These are phyloP conservation scores for Phaeotremella fagi DNA, from an alignment of 768 basidiomycete genomes.

Conservation along the genomic window DNA sequence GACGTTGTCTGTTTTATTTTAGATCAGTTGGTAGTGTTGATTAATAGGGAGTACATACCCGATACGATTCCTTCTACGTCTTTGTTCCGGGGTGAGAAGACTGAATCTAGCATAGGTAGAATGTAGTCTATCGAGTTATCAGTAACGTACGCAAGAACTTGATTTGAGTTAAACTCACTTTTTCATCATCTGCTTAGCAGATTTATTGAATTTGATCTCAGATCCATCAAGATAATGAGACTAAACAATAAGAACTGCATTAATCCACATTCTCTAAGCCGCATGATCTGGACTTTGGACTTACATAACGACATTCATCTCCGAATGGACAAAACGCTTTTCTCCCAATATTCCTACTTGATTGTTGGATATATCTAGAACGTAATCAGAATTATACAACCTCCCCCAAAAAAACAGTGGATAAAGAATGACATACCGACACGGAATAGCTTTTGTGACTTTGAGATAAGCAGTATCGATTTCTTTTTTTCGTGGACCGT, in stretches of 20 bases:
- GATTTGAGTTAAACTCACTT: neutral
- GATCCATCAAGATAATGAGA: neutral
- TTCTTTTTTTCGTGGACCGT: neutral
- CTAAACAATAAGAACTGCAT: too few relatives aligned
- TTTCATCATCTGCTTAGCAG: neutral
- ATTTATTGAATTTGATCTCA: neutral
- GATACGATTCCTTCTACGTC: too few relatives aligned
- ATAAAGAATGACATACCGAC: too few relatives aligned
- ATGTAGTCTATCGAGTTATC: too few relatives aligned
- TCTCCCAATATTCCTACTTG: neutral
- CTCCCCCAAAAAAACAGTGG: too few relatives aligned
- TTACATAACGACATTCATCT: neutral
- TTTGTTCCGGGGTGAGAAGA: too few relatives aligned
- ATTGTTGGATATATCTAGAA: neutral
- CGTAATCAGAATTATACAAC: neutral
- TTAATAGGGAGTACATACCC: too few relatives aligned
- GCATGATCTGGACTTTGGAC: neutral
- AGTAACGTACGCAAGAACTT: neutral
- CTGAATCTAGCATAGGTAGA: too few relatives aligned
- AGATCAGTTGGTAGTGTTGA: too few relatives aligned
- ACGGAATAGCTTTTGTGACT: neutral
- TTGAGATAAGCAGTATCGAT: neutral
- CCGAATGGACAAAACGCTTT: neutral
- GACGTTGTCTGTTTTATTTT: too few relatives aligned
- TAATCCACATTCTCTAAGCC: neutral